Evolutionary conservation across 2,329 filamentous ascomycete genomes (phyloP).

Genomic region (Penicillium sclerotigenum): DNA sequence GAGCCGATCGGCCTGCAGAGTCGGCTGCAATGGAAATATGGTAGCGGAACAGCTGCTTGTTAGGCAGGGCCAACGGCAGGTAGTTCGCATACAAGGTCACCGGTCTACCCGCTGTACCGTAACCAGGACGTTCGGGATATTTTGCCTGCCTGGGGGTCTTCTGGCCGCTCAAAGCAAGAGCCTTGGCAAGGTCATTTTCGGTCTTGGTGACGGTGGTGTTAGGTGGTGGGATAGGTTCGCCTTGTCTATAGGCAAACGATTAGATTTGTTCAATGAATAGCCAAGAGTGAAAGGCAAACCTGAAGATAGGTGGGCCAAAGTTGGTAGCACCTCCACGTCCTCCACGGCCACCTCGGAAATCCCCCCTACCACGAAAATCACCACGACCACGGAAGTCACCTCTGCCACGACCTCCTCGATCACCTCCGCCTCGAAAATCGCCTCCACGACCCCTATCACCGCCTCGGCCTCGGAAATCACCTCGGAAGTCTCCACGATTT

Average conservation of each 20-base stretch:
- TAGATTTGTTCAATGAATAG: background rate
- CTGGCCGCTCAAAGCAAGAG: slow-evolving; percentile 19
- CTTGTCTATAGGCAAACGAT: slow-evolving; percentile 18
- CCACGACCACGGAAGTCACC: slow-evolving; percentile 26
- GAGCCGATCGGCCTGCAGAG: slow-evolving; percentile 21
- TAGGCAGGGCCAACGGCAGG: slow-evolving; percentile 36
- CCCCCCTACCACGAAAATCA: slow-evolving; percentile 18
- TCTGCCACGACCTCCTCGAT: slow-evolving; percentile 24
- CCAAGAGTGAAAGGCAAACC: slow-evolving; percentile 20
- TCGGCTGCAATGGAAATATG: slow-evolving; percentile 34
- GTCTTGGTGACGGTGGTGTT: slow-evolving; percentile 25
- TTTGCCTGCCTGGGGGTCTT: slow-evolving; percentile 15
- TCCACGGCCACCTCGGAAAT: slow-evolving; percentile 13
- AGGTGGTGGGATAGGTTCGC: slow-evolving; percentile 18
- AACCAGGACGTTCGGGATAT: slow-evolving; percentile 39
- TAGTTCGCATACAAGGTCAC: slow-evolving; percentile 42
- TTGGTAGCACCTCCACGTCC: slow-evolving; percentile 17
- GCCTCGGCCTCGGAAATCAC: slow-evolving; percentile 16
- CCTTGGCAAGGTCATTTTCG: slow-evolving; percentile 28
- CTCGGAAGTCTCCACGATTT: slow-evolving; percentile 14
- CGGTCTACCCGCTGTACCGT: slow-evolving; percentile 33
- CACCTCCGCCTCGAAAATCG: slow-evolving; percentile 26
- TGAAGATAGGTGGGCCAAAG: slow-evolving; percentile 27
- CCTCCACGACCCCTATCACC: slow-evolving; percentile 17
- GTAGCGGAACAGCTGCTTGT: slow-evolving; percentile 43